Evolutionary conservation across 768 basidiomycete species (phyloP).

Genomic region (Gloeopeniophorella convolvens): DNA sequence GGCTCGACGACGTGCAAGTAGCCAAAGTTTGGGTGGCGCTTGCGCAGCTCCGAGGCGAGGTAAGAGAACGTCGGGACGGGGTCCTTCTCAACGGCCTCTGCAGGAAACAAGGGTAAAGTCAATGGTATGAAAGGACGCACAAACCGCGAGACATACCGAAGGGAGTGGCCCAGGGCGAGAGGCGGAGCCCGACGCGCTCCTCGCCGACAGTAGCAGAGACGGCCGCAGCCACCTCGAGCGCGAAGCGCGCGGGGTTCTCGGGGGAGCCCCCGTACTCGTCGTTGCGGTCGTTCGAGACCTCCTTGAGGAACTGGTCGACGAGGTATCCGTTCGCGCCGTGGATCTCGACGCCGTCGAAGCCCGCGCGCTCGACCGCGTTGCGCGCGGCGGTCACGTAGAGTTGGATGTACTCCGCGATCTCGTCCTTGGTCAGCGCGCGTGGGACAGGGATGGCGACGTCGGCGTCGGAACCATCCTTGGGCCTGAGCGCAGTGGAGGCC

Average conservation of each 20-base stretch:
- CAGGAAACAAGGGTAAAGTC: slow-evolving; percentile 12
- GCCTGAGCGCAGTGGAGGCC: too few relatives aligned
- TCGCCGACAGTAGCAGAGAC: slow-evolving; percentile 36
- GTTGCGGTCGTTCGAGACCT: slow-evolving; percentile 34
- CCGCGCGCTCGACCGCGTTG: slow-evolving; percentile 29
- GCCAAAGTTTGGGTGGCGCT: slow-evolving; percentile 35
- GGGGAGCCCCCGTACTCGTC: slow-evolving; percentile 46
- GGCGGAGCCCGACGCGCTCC: slow-evolving; percentile 35
- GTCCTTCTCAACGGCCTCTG: slow-evolving; percentile 44
- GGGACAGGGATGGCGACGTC: too few relatives aligned
- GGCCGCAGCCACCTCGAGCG: slow-evolving; percentile 37
- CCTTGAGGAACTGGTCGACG: slow-evolving; percentile 37
- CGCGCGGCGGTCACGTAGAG: slow-evolving; percentile 28
- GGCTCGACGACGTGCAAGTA: slow-evolving; percentile 35
- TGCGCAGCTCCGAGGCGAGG: slow-evolving; percentile 36
- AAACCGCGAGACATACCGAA: slow-evolving; percentile 24
- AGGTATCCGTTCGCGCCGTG: slow-evolving; percentile 31
- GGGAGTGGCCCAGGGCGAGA: slow-evolving; percentile 30
- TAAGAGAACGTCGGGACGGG: slow-evolving; percentile 50
- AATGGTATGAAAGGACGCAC: slow-evolving; percentile 16
- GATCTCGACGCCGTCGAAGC: slow-evolving; percentile 43
- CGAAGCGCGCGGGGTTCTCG: slow-evolving; percentile 42
- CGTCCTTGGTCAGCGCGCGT: slow-evolving; percentile 19
- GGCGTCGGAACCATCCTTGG: too few relatives aligned
- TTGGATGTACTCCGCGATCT: slow-evolving; percentile 21